phyloP scores from a whole-genome alignment of 139 green algal genomes.

The Picochlorum sp. region DNA sequence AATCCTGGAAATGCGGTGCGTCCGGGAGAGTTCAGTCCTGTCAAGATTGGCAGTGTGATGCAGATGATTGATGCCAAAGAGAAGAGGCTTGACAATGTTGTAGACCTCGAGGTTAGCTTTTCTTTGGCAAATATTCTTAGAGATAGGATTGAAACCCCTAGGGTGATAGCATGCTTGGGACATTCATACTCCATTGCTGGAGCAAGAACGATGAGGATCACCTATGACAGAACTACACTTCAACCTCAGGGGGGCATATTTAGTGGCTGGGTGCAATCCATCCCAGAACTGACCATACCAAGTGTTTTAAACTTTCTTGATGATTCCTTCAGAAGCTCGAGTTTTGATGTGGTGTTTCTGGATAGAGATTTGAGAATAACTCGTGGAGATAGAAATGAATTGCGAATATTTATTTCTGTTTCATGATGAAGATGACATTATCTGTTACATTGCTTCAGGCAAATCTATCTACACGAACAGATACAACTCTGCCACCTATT shows the following conservation, averaged over 20 bases:
- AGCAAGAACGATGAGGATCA: slow-evolving; percentile 17
- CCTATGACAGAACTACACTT: slow-evolving; percentile 17
- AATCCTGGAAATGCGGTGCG: slow-evolving; percentile 31
- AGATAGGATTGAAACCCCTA: not conserved
- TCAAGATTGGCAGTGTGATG: slow-evolving; percentile 29
- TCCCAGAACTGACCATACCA: slow-evolving; percentile 33
- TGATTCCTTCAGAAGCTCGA: slow-evolving; percentile 9
- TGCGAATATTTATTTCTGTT: slow-evolving; percentile 23
- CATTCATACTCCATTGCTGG: slow-evolving; percentile 20
- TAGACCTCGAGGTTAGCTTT: slow-evolving; percentile 12
- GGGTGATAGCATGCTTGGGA: slow-evolving; percentile 13
- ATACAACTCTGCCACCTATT: slow-evolving; percentile 71
- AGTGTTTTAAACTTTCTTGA: slow-evolving; percentile 29
- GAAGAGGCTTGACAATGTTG: slow-evolving; percentile 24
- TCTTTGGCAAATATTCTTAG: slow-evolving; percentile 11
- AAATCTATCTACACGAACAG: slow-evolving; percentile 77
- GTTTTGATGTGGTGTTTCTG: slow-evolving; percentile 44
- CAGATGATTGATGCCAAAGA: slow-evolving; percentile 8
- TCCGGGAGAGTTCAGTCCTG: slow-evolving; percentile 24
- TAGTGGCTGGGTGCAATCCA: slow-evolving; percentile 19
- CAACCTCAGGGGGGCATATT: slow-evolving; percentile 23
- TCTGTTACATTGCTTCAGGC: slow-evolving; percentile 19
- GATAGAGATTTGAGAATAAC: slow-evolving; percentile 43
- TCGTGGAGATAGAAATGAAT: slow-evolving; percentile 32
- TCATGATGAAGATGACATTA: too few species aligned